Base-by-base conservation (phyloP, 2,329 filamentous ascomycete species). In the Neodidymelliopsis sp. region DNA sequence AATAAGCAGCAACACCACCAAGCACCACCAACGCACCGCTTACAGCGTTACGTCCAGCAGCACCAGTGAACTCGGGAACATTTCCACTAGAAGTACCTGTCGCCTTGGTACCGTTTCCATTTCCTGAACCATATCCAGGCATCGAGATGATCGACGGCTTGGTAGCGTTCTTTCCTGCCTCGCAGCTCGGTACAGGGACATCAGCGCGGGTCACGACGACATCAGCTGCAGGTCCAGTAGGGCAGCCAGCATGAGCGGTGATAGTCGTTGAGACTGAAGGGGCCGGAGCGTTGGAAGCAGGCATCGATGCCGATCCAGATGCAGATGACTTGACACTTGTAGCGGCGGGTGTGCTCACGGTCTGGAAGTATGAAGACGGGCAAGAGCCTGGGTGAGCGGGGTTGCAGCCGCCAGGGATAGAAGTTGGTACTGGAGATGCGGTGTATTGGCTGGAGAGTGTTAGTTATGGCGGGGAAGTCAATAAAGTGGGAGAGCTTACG, bases 141-240 rank as follows among this genome's bases (percentile, higher is more conserved):
- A 59, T 53, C 19, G 36, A 54, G 34, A 64, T 25, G 6, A 64
- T 54, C 3, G 37, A 34, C 1, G 59, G 54, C 48, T 61, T 63
- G 0, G 61, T 65, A 4, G 29, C 45, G 38, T 65, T 62, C 23
- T 54, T 53, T 1, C 54, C 58, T 0, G 52, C 59, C 8, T 37
- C 56, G 28, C 61, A 65, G 12, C 45, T 43, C 1, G 58, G 59
- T 2, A 56, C 53, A 0, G 41, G 33, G 2, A 54, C 56, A 11
- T 43, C 37, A 9, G 60, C 60, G 25, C 58, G 51, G 3, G 56
- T 63, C 7, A 63, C 60, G 6, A 54, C 49, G 2, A 57, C 56
- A 28, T 63, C 54, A 3, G 57, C 36, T 6, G 54, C 48, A 4
- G 57, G 35, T 16, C 52, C 53, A 3, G 56, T 42, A 4, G 61